Evolutionary conservation across 768 basidiomycete species (phyloP), one percentile per base, ranked within the genome.

Genomic region (Tricholoma sp.): DNA sequence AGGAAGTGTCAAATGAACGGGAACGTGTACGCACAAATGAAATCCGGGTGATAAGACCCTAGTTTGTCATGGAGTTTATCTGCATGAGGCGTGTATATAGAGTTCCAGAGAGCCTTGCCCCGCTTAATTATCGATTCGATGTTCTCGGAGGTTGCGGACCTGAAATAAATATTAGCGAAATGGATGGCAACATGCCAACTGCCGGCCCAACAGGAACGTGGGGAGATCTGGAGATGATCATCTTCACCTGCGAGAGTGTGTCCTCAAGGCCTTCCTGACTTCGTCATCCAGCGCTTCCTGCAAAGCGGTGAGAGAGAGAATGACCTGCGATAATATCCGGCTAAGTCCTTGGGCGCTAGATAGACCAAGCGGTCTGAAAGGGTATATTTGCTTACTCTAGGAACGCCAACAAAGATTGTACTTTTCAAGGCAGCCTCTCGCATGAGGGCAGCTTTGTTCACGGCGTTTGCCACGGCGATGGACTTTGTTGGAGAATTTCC

Each of bases 361-460:
- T 34, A 52, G 50, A n/a, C n/a, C n/a, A 41, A 17, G 36, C 13
- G 17, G 56, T 42, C 49, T 48, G 39, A 54, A 62, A 50, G 59
- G 56, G 54, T 50, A n/a, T 59, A 15, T 36, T 57, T 53, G 71
- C 84, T 75, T 68, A 91, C 90, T 69, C 89, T 80, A 63, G 91
- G 90, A 54, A 93, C 89, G 45, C 91, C 91, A 54, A 92, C 83
- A 67, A 96, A 94, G 64, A 94, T 89, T 65, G 84, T 82, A 66
- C 91, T 92, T 75, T 96, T 96, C 68, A 96, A 66, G 31, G 89
- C 90, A 31, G 90, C 83, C 75, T 96, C 94, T 45, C 94, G 81
- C 83, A 96, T 94, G 61, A 92, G 69, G 61, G 91, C 89, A 59
- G 89, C 90, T 67, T 79, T 86, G 70, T 82, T 80, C 57, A 88